Base-by-base conservation (phyloP, 2,329 filamentous ascomycete genomes). In the Cladosporium oxysporum region DNA sequence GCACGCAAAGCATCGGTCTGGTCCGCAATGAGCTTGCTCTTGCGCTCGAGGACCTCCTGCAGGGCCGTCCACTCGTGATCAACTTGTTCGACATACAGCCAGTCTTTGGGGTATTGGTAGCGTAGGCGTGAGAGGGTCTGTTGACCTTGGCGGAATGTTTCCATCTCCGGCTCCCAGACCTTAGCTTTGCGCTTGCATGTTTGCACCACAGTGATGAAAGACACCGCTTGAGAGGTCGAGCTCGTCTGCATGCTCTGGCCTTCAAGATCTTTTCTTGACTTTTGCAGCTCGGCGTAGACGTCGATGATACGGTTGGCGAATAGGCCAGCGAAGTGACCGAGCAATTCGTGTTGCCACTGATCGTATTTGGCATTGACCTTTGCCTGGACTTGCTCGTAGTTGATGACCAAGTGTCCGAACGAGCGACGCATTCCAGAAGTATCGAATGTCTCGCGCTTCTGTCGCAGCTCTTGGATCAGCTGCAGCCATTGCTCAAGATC, bases 291-390 rank as follows among this genome's bases (percentile, higher is more conserved):
- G 14, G 91, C 89, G 72, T 95, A 93, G 4, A 97, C 90, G 74
- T 99, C 95, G 58, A 92, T 87, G 88, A 98, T 96, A 59, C 93
- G 91, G 69, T 88, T 91, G 57, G 93, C 92, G 55, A 99, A 89
- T 65, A 95, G 92, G 65, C 87, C 86, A 44, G 93, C 95, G 79
- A 99, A 99, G 76, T 97, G 97, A 72, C 91, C 87, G 44, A 98
- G 84, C 64, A 99, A 96, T 71, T 99, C 95, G 73, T 97, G 92
- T 78, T 99, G 95, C 95, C 96, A 99, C 78, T 98, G 94, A 76
- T 99, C 96, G 76, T 99, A 99, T 78, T 98, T 99, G 73, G 93
- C 92, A 74, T 98, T 99, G 78, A 99, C 95, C 79, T 97, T 97
- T 66, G 94, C 92, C 79, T 99, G 96, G 0, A 99, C 95, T 78